These are phyloP conservation scores for Boeremia lycopersici DNA, from an alignment of 2,329 filamentous ascomycete species.

Conservation along the genomic window DNA sequence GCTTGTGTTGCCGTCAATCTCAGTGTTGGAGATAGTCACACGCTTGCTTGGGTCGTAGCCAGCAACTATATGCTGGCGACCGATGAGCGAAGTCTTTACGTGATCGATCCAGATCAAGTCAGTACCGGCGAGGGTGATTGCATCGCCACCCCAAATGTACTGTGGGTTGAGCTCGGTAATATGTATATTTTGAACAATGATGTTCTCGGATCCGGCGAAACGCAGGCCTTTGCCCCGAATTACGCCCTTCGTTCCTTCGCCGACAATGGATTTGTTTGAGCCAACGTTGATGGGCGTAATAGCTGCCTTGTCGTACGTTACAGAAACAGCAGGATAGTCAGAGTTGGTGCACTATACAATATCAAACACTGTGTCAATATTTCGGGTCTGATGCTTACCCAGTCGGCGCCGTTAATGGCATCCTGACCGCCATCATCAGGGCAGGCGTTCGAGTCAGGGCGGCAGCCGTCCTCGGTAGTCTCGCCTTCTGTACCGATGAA, in stretches of 20 bases:
- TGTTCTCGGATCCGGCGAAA: constrained; percentile 42
- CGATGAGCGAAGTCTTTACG: constrained; percentile 26
- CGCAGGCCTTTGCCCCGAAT: constrained; percentile 51
- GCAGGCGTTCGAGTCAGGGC: constrained; percentile 48
- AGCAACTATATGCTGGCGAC: constrained; percentile 26
- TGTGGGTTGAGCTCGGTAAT: constrained; percentile 48
- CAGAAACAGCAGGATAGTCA: constrained; percentile 19
- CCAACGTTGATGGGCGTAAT: constrained; percentile 38
- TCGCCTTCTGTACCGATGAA: constrained; percentile 32
- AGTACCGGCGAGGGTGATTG: constrained; percentile 41
- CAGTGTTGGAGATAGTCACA: constrained; percentile 31
- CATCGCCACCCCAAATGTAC: constrained; percentile 50
- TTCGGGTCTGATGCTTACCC: constrained; percentile 9
- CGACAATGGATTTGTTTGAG: constrained; percentile 51
- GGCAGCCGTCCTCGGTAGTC: constrained; percentile 34
- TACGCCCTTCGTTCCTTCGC: constrained; percentile 47
- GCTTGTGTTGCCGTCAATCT: constrained; percentile 28
- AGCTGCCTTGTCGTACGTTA: constrained; percentile 43
- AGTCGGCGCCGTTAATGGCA: constrained; percentile 59
- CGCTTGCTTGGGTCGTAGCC: constrained; percentile 22
- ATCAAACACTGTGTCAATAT: neutral
- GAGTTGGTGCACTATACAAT: constrained; percentile 18
- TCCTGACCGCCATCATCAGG: constrained; percentile 63
- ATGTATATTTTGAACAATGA: constrained; percentile 50
- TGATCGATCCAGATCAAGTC: constrained; percentile 46